phyloP scores from a whole-genome alignment of 805 yeast genomes.

The Hanseniaspora thailandica region DNA sequence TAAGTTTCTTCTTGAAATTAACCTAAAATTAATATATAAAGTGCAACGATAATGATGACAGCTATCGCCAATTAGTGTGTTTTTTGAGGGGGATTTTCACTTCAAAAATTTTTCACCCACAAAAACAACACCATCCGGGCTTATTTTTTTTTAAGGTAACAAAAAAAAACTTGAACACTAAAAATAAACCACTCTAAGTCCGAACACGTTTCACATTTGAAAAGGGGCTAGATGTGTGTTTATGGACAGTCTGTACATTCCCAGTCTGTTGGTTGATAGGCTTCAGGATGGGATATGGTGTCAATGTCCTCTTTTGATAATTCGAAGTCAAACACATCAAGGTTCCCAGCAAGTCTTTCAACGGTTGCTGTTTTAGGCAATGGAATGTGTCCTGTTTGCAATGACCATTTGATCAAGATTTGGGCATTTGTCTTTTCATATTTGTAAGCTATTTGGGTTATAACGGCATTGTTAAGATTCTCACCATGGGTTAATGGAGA shows the following conservation, averaged over 20 bases:
- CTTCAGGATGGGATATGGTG: conserved; percentile 38
- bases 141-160: background rate
- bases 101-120: background rate
- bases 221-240: background rate
- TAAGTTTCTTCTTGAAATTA: no score
- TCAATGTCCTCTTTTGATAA: conserved; percentile 34
- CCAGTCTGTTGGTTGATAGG: conserved; percentile 68
- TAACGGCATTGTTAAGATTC: conserved; percentile 43
- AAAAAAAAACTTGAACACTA: background rate
- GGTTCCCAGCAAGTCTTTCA: conserved; percentile 42
- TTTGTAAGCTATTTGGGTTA: conserved; percentile 39
- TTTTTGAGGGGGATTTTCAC: no score
- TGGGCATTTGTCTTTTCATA: conserved; percentile 46
- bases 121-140: background rate
- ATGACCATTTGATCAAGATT: conserved; percentile 60
- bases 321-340: conserved; percentile 43
- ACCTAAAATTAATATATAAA: no score
- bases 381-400: conserved; percentile 59
- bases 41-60: no score
- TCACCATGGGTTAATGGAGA: conserved; percentile 65
- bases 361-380: conserved; percentile 53
- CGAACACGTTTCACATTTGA: background rate
- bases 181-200: background rate
- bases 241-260: conserved; percentile 54
- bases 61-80: no score